Evolutionary conservation across 1,139 yeast genomes (phyloP), one percentile per base, ranked within the genome.

Genomic region (Sugiyamaella grinbergsii): DNA sequence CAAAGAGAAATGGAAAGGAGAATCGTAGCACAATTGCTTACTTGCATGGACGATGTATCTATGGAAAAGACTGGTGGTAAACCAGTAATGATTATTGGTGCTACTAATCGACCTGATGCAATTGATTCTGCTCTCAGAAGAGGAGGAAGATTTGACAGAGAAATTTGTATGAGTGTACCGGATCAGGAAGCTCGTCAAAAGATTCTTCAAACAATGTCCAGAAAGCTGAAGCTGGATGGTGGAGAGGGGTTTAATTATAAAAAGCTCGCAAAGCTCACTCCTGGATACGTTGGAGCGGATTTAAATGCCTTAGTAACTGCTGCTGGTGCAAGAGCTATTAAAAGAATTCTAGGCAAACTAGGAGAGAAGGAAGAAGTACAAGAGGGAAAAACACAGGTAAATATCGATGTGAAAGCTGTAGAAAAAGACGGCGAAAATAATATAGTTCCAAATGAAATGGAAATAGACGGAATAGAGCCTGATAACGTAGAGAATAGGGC

Each of bases 221-320:
- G 76, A 24, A 73, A 72, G 39, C 74, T 93, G 58, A 83, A 85
- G 60, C 73, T 89, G 44, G 80, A 80, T 47, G 91, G 87, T 11
- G 55, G 50, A n/a, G 46, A 43, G 11, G 80, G 77, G 13, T 81
- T 91, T 59, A 89, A 91, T 59, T 88, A 81, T 64, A 68, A 72
- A 45, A 79, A 79, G 56, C 73, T 93, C 45, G 96, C 98, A 1
- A 91, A 91, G 64, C 72, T 89, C 72, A 94, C 99, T 0, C 98
- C 99, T 0, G 99, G 99, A 11, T 93, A 84, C 69, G 99, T 93
- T 3, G 99, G 98, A 41, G 98, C 98, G 1, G 99, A 93, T 73
- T 76, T 93, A 60, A 90, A 90, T 62, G 95, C 98, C 20, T 76
- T 93, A 54, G 95, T 90, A 0, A 83, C 97, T 0, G 97, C 97